phyloP scores from a whole-genome alignment of 2,329 filamentous ascomycete genomes.

The Ophiobolus disseminans region DNA sequence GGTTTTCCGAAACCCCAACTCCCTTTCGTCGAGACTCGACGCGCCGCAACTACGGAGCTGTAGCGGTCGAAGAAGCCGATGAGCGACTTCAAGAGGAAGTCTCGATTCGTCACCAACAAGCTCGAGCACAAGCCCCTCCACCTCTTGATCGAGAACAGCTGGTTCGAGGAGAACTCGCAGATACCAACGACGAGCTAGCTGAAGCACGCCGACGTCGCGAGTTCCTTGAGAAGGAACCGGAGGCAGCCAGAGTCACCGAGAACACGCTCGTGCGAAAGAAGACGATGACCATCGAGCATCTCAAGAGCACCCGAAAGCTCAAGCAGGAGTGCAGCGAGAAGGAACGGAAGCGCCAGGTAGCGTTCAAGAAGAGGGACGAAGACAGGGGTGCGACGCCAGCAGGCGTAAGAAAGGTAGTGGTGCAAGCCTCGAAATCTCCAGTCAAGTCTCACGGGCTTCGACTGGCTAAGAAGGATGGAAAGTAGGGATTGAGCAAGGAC shows the following conservation, averaged over 20 bases:
- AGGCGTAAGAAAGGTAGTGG: neutral
- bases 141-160: neutral
- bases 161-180: neutral
- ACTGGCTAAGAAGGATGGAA: neutral
- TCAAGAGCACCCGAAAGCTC: neutral
- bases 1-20: neutral
- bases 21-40: neutral
- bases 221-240: neutral
- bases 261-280: constrained; percentile 1
- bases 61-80: constrained; percentile 4
- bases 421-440: neutral
- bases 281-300: neutral
- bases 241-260: neutral
- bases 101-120: neutral
- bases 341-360: neutral
- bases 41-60: constrained; percentile 2
- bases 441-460: neutral
- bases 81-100: neutral
- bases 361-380: neutral
- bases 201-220: neutral
- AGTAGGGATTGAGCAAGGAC: neutral
- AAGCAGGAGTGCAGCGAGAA: neutral
- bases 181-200: neutral
- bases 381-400: neutral
- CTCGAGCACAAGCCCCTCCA: neutral